Base-by-base conservation (phyloP, 495 filamentous ascomycete genomes). In the Melanomma pulvis-pyrius region DNA sequence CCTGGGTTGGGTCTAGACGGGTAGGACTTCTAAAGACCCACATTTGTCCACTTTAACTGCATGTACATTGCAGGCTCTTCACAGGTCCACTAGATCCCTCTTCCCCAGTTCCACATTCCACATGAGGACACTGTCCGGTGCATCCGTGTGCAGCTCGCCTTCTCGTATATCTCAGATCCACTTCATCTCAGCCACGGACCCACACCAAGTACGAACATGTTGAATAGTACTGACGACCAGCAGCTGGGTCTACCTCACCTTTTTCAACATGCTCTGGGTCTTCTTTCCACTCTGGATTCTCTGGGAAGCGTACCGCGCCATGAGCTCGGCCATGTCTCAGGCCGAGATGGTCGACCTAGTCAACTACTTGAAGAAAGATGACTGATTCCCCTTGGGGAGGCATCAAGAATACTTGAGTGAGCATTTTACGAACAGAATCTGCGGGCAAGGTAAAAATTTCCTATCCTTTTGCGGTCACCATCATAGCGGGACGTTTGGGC, bases 211-310 rank as follows among this genome's bases (percentile, higher is more conserved):
- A 34, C 30, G 5, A 4, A 5, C 30, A 4, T 2, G 39, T 44
- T 17, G 13, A 44, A 11, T 15, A 3, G 46, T 32, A 36, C 66
- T 69, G 46, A 63, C n/a, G 1, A 12, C 1, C 22, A 0, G 5
- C 32, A 71, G 47, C 21, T 90, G 91, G 91, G 79, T 97, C 12
- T 97, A 96, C 73, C 77, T 98, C 57, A 81, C 90, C 69, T 96
- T 96, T 79, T 97, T 97, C 79, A 97, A 97, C 73, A 87, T 82
- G 52, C 81, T 97, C 17, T 97, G 93, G 93, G 92, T 97, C 26
- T 84, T 67, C 59, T 71, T 80, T 32, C 93, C 93, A 0, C 49
- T 87, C 12, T 96, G 91, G 82, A 82, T 92, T 25, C 77, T 96
- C 70, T 89, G 81, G 64, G 84, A 90, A 71, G 83, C 86, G 0